phyloP scores from a whole-genome alignment of 306 rosid species.

The Trifolium repens region DNA sequence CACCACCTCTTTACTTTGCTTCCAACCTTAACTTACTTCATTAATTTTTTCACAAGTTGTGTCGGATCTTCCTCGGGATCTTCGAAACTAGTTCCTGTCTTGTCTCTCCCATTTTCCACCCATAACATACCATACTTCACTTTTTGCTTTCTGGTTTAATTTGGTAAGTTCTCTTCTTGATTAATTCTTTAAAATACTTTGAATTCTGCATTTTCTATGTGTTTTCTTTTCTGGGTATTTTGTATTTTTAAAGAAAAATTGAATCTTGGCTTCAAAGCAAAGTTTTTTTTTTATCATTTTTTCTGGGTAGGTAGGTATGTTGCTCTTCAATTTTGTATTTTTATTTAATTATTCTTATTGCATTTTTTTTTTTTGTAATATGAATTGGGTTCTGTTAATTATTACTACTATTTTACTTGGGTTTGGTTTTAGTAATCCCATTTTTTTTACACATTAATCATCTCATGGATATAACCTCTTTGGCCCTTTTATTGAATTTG shows the following conservation, averaged over 20 bases:
- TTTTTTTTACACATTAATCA: background rate
- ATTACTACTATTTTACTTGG: background rate
- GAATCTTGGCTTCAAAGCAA: constrained; percentile 22
- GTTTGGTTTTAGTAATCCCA: background rate
- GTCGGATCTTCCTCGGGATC: constrained; percentile 61
- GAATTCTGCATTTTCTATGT: constrained; percentile 32
- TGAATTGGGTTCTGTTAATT: constrained; percentile 17
- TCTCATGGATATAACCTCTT: background rate
- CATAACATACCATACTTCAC: constrained; percentile 12
- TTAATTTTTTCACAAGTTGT: constrained; percentile 39
- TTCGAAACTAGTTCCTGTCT: constrained; percentile 24
- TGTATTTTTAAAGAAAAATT: constrained; percentile 13
- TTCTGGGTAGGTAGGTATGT: constrained; percentile 18
- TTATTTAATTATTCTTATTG: background rate
- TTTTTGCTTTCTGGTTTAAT: background rate
- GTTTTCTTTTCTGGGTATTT: constrained; percentile 26
- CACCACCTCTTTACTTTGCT: constrained; percentile 21
- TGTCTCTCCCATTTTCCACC: constrained; percentile 35
- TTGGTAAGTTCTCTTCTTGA: constrained; percentile 40
- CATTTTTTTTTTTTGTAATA: background rate
- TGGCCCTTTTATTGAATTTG: background rate
- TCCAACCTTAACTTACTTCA: constrained; percentile 27
- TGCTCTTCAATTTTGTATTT: constrained; percentile 1
- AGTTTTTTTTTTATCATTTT: constrained; percentile 15
- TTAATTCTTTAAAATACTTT: constrained; percentile 9